Base-by-base conservation (phyloP, 129 eudicot species). In the Pulicaria dysenterica region DNA sequence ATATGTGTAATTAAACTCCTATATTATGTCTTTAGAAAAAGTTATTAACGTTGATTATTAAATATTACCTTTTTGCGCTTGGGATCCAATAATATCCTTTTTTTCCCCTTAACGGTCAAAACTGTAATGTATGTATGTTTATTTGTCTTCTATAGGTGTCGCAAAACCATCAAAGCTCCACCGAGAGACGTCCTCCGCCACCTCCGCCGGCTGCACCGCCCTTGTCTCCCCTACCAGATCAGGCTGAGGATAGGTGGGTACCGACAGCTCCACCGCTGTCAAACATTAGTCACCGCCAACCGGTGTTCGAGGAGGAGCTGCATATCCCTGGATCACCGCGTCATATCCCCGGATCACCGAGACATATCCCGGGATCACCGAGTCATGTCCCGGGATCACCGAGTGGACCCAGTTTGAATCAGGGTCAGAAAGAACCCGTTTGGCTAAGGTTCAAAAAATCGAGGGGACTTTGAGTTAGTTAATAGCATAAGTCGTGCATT, bases 361-460 rank as follows among this genome's bases (percentile, higher is more conserved):
- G 64, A 5, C 16, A 36, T 12, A 6, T 76, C 24, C 83, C 70
- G 0, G 86, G 67, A 46, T 68, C 85, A 43, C 73, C 79, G 17
- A 51, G 66, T 53, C 56, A 54, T n/a, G 5, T 75, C 38, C 85
- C 74, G 0, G 71, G 42, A 3, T 48, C 75, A 3, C 64, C 75
- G 38, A 42, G 63, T 13, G n/a, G 53, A 15, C 47, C 67, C 2
- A 57, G 44, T 19, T 58, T 73, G 9, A 69, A 60, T 57, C 50
- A 51, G 47, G 81, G 78, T 17, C 69, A 77, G 17, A 73, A 56
- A 31, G 79, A 83, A 19, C 67, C 87, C 7, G 76, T 84, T 34
- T 70, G 82, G 74, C 69, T 80, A 46, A 83, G 84, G 76, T 72
- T 85, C 63, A 72, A 83, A 70, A 84, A 80, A 5, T 75, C 86